A percentile compares a stretch with the other conserved stretches of the same genome.
Conservation (phyloP, 1,139 yeast genomes). For the Candida sanyaensis region DNA sequence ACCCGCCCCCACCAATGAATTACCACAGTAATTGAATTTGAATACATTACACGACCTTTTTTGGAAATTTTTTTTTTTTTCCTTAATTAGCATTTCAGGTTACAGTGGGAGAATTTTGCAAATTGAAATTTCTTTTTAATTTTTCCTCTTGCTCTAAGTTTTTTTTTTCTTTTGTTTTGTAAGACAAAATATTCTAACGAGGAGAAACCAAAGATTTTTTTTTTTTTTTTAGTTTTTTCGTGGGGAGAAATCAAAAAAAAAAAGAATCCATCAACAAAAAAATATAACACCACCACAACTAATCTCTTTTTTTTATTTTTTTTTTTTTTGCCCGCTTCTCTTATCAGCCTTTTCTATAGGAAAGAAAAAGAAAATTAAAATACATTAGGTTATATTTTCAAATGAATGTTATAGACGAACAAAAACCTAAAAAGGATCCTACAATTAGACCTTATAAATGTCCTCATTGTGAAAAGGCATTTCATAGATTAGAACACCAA, state of each 20-base stretch:
- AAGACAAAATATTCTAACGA: background rate
- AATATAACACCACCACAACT: constrained; percentile 2
- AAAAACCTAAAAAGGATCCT: constrained; percentile 21
- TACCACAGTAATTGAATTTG: too few relatives aligned
- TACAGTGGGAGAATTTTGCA: too few relatives aligned
- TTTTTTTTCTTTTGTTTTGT: background rate
- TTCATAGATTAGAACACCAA: constrained; percentile 67
- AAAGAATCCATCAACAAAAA: constrained; percentile 2
- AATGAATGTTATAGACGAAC: constrained; percentile 4
- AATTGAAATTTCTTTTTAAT: too few relatives aligned
- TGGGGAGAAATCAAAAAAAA: background rate
- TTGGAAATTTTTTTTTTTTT: too few relatives aligned
- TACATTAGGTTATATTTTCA: background rate
- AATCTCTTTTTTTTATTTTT: background rate
- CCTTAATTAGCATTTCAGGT: too few relatives aligned
- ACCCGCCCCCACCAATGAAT: too few relatives aligned
- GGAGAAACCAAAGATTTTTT: too few relatives aligned
- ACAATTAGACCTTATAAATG: constrained; percentile 54
- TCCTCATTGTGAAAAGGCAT: constrained; percentile 60
- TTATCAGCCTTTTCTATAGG: background rate
- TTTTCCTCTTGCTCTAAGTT: too few relatives aligned
- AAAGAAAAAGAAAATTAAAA: too few relatives aligned
- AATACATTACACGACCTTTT: too few relatives aligned
- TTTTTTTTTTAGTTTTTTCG: too few relatives aligned
- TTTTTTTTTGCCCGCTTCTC: background rate